Evolutionary conservation across 768 basidiomycete genomes (phyloP), one percentile per base, ranked within the genome.

Genomic region (Lentinula raphanica): DNA sequence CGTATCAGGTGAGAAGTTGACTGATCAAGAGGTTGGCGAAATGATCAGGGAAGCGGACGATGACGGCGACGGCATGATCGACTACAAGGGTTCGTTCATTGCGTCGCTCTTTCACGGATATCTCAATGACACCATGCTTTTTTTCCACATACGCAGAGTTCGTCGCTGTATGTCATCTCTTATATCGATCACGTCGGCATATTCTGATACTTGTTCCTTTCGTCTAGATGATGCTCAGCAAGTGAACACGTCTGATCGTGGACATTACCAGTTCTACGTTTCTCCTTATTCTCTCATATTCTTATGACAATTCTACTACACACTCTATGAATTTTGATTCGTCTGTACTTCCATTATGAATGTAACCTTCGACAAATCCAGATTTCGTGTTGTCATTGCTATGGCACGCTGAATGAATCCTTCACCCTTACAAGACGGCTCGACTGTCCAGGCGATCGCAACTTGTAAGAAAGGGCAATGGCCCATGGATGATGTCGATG

Each of bases 1-100:
- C 32, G 8, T 35, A 13, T 35, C 32, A 69, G 71, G 71, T 29
- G 71, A 72, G 63, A 68, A 67, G 42, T 62, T 72, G 51, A 65
- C 67, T 19, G 71, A 72, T 50, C 60, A 54, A 19, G 71, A 72
- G 60, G 67, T 72, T 45, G 69, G 71, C 54, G 70, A 68, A 60
- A 72, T 72, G 71, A 71, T 68, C 42, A 62, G 64, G 38, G 69
- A 71, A 73, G 91, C 90, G 50, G 90, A 93, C 69, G 79, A 85
- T 44, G 89, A 92, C 65, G 90, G 90, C 48, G 87, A 90, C 65
- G 88, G 88, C 23, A 86, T 87, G 72, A 87, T 87, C 71, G 84
- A 86, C 71, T 89, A 88, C 66, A 79, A 85, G 2, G 85, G 85
- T 85, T 59, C 64, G 12, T 44, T 15, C 49, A 4, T 25, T 53